phyloP scores from a whole-genome alignment of 371 early-diverging fungal genomes.

The Mucor piriformis region DNA sequence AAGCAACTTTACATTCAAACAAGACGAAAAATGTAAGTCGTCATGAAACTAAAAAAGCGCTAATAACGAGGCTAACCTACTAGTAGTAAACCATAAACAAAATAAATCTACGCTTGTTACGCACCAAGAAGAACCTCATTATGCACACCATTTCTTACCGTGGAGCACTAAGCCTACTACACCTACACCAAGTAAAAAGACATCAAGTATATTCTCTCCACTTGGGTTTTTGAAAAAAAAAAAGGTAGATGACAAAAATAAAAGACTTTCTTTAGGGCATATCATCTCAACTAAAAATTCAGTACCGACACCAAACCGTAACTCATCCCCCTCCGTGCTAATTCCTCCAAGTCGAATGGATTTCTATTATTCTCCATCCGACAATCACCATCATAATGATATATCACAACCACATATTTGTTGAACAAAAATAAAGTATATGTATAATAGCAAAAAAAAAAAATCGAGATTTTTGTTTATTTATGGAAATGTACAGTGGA shows the following conservation, averaged over 20 bases:
- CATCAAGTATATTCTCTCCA: neutral
- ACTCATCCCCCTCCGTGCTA: neutral
- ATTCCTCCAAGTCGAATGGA: conserved; percentile 14
- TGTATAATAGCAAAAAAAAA: neutral
- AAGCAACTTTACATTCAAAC: conserved; percentile 1
- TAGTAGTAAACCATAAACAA: neutral
- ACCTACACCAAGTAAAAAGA: conserved; percentile 5
- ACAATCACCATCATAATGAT: neutral
- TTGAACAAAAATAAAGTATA: too few relatives aligned
- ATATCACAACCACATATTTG: too few relatives aligned
- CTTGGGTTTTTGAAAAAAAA: conserved; percentile 10
- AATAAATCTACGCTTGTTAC: conserved; percentile 6
- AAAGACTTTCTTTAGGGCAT: conserved; percentile 3
- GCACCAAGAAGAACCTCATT: neutral
- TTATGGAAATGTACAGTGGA: neutral
- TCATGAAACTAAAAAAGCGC: neutral
- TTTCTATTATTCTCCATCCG: conserved; percentile 17
- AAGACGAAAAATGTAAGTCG: neutral
- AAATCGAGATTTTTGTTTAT: neutral
- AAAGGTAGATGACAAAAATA: neutral
- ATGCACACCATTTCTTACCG: neutral
- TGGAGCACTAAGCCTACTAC: neutral
- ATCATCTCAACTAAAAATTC: neutral
- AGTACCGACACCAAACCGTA: neutral
- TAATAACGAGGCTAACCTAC: neutral